Percentiles rank a stretch among this genome's conserved stretches.
Conservation (phyloP, 73 alveolate species). For the Stentor roeselii region DNA sequence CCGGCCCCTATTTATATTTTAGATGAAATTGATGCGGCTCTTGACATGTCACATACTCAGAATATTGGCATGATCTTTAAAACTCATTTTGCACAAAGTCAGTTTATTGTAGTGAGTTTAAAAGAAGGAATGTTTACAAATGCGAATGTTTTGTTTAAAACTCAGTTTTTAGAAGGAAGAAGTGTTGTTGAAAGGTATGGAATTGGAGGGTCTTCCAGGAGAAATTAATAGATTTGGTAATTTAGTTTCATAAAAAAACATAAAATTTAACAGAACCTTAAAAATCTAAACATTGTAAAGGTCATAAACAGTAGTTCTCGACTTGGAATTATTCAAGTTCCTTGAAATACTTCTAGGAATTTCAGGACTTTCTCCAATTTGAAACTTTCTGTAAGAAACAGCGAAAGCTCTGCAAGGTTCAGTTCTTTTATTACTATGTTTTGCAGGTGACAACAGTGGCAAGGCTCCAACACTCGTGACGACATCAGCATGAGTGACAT, state of each 20-base stretch:
- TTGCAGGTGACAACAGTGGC: neutral
- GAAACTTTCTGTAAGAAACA: neutral
- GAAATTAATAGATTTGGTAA: too few species aligned
- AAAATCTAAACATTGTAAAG: too few species aligned
- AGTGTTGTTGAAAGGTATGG: slow-evolving; percentile 81
- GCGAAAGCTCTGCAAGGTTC: neutral
- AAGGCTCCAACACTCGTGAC: neutral
- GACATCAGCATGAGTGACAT: neutral
- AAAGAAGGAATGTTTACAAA: slow-evolving; percentile 97
- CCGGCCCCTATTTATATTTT: slow-evolving; percentile 98
- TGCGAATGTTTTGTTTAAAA: slow-evolving; percentile 97
- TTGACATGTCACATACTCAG: slow-evolving; percentile 98
- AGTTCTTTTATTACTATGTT: neutral
- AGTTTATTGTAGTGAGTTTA: slow-evolving; percentile 88
- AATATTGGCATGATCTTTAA: slow-evolving; percentile 77
- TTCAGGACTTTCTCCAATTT: neutral
- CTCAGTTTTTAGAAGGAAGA: slow-evolving; percentile 82
- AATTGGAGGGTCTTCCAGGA: too few species aligned
- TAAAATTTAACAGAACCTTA: too few species aligned
- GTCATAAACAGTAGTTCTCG: neutral
- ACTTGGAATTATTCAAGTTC: neutral
- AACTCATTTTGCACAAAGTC: slow-evolving; percentile 80
- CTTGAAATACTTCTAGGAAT: neutral
- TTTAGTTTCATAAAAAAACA: too few species aligned
- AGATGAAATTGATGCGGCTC: slow-evolving; percentile 99